Conservation (phyloP, 257 asterid species). For the Cordia subcordata region DNA sequence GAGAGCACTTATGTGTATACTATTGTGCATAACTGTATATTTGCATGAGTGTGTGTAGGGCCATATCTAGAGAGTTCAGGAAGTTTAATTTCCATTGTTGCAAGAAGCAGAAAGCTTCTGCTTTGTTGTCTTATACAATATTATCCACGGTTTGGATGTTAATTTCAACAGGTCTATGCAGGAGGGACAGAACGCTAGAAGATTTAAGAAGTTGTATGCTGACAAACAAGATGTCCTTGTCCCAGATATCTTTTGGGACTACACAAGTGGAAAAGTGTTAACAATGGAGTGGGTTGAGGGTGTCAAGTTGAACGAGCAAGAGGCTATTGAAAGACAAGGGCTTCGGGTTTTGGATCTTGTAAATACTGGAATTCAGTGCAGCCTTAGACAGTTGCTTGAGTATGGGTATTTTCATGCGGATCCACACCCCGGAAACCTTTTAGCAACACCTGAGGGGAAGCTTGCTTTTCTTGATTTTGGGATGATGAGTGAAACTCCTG, state of each 20-base stretch:
- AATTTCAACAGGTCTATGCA: constrained; percentile 70
- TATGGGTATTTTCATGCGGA: constrained; percentile 99
- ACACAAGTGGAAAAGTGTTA: constrained; percentile 88
- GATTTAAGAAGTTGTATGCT: constrained; percentile 93
- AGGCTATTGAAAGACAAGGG: constrained; percentile 94
- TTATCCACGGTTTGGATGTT: constrained; percentile 44
- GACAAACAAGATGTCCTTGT: constrained; percentile 94
- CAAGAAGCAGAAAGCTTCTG: not conserved
- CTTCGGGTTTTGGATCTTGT: constrained; percentile 91
- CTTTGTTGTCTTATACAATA: constrained; percentile 6
- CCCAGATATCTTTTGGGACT: constrained; percentile 97
- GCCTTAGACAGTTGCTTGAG: constrained; percentile 95
- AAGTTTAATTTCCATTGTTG: too few relatives aligned
- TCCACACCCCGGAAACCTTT: constrained; percentile 98
- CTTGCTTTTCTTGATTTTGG: constrained; percentile 99
- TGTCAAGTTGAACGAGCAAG: constrained; percentile 88
- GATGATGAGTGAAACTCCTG: constrained; percentile 99
- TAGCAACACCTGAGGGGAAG: constrained; percentile 96
- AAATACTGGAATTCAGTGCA: constrained; percentile 94
- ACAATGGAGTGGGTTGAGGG: constrained; percentile 99
- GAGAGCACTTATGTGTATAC: not conserved
- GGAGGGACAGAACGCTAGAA: constrained; percentile 99
- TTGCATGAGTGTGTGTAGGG: not conserved
- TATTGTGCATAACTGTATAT: not conserved
- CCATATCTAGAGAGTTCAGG: not conserved